A percentile compares a stretch with the other conserved stretches of the same genome.
phyloP scores from a whole-genome alignment of 371 early-diverging fungal species.

The Cokeromyces recurvatus region DNA sequence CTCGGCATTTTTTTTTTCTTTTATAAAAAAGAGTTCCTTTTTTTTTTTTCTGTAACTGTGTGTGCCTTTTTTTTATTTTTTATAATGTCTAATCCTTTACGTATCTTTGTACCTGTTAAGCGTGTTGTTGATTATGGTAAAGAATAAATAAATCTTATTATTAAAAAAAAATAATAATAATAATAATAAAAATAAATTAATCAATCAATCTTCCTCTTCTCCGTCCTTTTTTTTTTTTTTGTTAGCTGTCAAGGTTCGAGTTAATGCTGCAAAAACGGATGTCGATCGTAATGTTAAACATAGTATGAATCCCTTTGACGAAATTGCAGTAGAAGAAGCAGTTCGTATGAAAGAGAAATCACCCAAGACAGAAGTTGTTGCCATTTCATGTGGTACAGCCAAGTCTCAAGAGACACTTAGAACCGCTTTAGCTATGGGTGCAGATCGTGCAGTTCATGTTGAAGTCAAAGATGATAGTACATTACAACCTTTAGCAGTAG shows the following conservation, averaged over 20 bases:
- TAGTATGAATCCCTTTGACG: slow-evolving; percentile 99
- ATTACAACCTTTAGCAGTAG: slow-evolving; percentile 86
- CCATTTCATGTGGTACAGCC: slow-evolving; percentile 86
- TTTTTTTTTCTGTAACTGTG: slow-evolving; percentile 4
- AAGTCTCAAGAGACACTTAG: slow-evolving; percentile 92
- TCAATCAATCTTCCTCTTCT: neutral
- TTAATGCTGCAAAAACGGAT: slow-evolving; percentile 82
- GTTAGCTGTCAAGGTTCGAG: slow-evolving; percentile 92
- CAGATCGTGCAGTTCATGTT: slow-evolving; percentile 94
- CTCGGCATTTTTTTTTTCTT: too few relatives aligned
- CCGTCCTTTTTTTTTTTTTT: neutral
- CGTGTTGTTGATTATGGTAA: slow-evolving; percentile 94
- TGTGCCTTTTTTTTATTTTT: slow-evolving; percentile 4
- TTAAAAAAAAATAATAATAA: neutral
- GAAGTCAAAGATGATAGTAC: slow-evolving; percentile 72
- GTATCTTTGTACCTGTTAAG: slow-evolving; percentile 92
- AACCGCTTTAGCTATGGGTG: slow-evolving; percentile 98
- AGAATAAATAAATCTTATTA: too few relatives aligned
- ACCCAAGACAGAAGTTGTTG: slow-evolving; percentile 75
- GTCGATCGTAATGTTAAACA: slow-evolving; percentile 97
- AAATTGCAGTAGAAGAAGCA: slow-evolving; percentile 97
- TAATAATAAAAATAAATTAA: neutral
- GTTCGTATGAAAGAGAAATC: slow-evolving; percentile 85
- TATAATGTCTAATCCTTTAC: slow-evolving; percentile 48
- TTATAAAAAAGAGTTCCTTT: too few relatives aligned